Evolutionary conservation across 805 yeast genomes (phyloP), one percentile per base, ranked within the genome.

Genomic region (Metschnikowia reukaufii): DNA sequence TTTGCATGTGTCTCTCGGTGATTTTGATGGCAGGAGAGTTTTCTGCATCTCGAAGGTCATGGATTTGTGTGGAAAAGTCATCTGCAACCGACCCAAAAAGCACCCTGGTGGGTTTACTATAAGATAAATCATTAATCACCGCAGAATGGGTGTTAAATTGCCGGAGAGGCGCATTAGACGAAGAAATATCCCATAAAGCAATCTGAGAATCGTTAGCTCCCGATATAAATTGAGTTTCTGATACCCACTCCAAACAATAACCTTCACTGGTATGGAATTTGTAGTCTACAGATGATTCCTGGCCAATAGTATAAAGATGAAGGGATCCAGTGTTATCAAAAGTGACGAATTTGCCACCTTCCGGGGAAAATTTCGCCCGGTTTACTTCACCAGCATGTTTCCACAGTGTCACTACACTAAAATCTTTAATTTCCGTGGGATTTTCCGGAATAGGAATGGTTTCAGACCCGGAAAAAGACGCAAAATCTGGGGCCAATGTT

Each of bases 61-160:
- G 81, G 32, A 89, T 68, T 41, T 82, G 82, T 18, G 86, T 66
- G 1, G 81, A 63, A 40, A 70, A 70, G 59, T 85, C 90, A 61
- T 87, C 95, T 25, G 88, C 73, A 4, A 79, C 90, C 3, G 92
- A 81, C 1, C 83, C 92, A 55, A 88, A 54, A 78, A 25, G 86
- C 45, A 23, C 70, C 58, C 46, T 70, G 63, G 31, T 66, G 62
- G 62, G 60, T 32, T 25, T 37, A 54, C 78, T 81, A 81, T 85
- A 81, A 1, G 86, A 70, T 20, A 88, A 68, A 54, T 83, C 94
- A 63, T 85, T 87, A 29, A 86, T 81, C 4, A 77, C 77, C 1
- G 83, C 79, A 4, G 67, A 54, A 60, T 84, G 89, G 6, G 77
- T 62, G 39, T 71, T 69, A 57, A 77, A 78, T 4, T 68, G 65